phyloP scores from a whole-genome alignment of 805 yeast species.

The Priceomyces medius region DNA sequence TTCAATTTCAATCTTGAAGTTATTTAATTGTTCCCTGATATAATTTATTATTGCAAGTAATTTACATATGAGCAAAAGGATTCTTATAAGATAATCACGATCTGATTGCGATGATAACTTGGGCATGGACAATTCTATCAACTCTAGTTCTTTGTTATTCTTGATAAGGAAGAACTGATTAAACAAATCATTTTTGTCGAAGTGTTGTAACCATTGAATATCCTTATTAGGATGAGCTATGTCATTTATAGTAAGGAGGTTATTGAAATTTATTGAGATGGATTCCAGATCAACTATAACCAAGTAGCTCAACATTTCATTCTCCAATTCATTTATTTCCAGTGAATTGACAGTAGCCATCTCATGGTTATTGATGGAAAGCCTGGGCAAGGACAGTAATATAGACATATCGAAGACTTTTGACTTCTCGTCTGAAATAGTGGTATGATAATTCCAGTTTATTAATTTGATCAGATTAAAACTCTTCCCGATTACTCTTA shows the following conservation, averaged over 20 bases:
- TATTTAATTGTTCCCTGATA: conserved; percentile 19
- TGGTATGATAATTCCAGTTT: conserved; percentile 15
- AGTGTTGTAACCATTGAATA: conserved; percentile 17
- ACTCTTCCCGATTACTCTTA: conserved; percentile 23
- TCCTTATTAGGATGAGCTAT: conserved; percentile 18
- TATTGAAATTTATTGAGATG: conserved; percentile 32
- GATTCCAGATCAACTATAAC: conserved; percentile 21
- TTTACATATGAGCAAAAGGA: conserved; percentile 25
- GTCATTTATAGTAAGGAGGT: conserved; percentile 26
- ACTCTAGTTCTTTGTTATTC: conserved; percentile 9
- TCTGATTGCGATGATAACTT: conserved; percentile 9
- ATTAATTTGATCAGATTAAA: conserved; percentile 16
- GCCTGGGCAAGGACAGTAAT: conserved; percentile 33
- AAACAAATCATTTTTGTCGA: conserved; percentile 22
- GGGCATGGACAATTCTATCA: conserved; percentile 16
- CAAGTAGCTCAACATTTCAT: conserved; percentile 19
- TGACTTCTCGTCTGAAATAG: conserved; percentile 2
- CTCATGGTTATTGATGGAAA: conserved; percentile 16
- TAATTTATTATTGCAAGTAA: conserved; percentile 24
- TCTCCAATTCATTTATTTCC: conserved; percentile 8
- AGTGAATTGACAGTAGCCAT: conserved; percentile 7
- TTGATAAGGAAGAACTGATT: conserved; percentile 25
- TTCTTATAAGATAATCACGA: conserved; percentile 17
- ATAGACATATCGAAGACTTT: conserved; percentile 29
- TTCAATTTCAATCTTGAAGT: conserved; percentile 19